phyloP scores from a whole-genome alignment of 495 filamentous ascomycete species.

The Neurospora sp. region DNA sequence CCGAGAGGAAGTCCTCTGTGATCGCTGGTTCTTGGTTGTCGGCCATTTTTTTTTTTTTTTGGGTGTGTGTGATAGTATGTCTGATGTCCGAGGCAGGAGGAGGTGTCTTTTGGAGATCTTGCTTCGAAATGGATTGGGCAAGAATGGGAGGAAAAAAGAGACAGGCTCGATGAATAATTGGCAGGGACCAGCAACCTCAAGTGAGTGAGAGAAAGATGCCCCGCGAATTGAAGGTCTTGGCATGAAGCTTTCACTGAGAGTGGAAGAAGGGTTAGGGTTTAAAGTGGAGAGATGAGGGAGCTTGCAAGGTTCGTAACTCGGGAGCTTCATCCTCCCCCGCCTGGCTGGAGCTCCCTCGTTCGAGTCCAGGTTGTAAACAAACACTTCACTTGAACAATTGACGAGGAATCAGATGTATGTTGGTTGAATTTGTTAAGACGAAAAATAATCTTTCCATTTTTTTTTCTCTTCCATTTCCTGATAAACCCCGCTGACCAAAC shows the following conservation, averaged over 20 bases:
- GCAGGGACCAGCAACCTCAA: background rate
- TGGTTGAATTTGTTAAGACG: background rate
- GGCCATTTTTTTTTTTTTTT: constrained; percentile 29
- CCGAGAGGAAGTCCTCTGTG: constrained; percentile 56
- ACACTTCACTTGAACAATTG: background rate
- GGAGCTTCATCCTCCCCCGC: background rate
- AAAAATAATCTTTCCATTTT: background rate
- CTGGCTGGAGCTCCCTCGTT: background rate
- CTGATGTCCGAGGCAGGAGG: background rate
- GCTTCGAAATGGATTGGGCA: no score
- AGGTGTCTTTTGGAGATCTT: no score
- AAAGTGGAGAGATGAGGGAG: background rate
- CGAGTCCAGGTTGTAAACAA: background rate
- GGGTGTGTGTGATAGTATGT: background rate
- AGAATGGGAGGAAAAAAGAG: no score
- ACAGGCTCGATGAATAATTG: background rate
- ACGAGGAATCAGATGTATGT: background rate
- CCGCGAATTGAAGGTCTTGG: background rate
- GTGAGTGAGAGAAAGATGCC: background rate
- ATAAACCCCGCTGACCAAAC: background rate
- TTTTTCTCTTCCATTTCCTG: background rate
- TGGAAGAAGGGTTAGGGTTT: background rate
- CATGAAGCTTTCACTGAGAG: background rate
- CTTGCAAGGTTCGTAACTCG: background rate
- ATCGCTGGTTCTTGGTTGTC: constrained; percentile 38